These are phyloP conservation scores for Talaromyces albobiverticillius DNA, from an alignment of 2,329 filamentous ascomycete genomes.

Conservation along the genomic window DNA sequence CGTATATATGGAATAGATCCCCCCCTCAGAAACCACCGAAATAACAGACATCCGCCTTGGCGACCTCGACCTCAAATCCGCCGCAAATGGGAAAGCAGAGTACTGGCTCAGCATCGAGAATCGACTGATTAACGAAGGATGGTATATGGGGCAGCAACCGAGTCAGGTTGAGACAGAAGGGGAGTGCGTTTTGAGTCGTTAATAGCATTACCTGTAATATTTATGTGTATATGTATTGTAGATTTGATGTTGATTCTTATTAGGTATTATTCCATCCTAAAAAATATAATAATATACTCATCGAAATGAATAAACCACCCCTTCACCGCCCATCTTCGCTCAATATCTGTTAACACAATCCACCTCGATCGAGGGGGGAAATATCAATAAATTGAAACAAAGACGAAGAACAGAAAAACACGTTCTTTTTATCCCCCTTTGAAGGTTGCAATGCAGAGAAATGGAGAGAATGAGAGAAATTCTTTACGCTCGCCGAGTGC, in stretches of 20 bases:
- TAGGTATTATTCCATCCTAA: not conserved
- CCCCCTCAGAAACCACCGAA: not conserved
- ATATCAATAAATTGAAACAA: not conserved
- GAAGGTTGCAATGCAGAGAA: not conserved
- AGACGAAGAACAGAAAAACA: not conserved
- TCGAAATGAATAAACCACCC: conserved; percentile 3
- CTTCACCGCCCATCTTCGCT: not conserved
- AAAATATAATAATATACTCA: conserved; percentile 6
- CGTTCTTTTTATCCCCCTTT: not conserved
- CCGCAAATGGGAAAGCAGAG: conserved; percentile 58
- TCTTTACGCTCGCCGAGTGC: conserved; percentile 12
- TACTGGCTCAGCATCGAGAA: conserved; percentile 68
- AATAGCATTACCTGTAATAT: not conserved
- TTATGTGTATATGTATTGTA: not conserved
- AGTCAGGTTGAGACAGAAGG: conserved; percentile 21
- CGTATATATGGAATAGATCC: not conserved
- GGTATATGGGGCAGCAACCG: conserved; percentile 54
- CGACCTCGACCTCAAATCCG: conserved; percentile 75
- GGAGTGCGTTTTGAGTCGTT: conserved; percentile 32
- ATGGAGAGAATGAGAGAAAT: too few species aligned
- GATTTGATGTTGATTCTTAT: not conserved
- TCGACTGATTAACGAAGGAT: conserved; percentile 63
- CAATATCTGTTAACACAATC: not conserved
- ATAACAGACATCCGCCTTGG: conserved; percentile 57
- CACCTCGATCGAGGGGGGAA: not conserved